These are phyloP conservation scores for Nitzschia sp. DNA, from an alignment of 108 stramenopile species.

Conservation along the genomic window DNA sequence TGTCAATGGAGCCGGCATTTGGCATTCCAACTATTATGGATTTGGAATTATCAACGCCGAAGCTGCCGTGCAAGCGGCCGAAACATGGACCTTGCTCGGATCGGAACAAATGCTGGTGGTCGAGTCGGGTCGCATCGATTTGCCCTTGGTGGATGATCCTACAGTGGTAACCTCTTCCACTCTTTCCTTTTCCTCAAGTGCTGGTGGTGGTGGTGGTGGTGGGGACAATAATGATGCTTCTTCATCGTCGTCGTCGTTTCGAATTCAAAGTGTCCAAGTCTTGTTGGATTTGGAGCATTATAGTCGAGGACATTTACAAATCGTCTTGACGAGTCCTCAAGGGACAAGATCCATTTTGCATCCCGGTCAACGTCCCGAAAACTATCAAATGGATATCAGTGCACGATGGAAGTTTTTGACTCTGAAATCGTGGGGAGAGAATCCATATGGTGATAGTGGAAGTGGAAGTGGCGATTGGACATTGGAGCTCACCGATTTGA, in stretches of 20 bases:
- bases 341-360: slow-evolving; percentile 30
- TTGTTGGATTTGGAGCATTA: slow-evolving; percentile 22
- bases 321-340: slow-evolving; percentile 21
- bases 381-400: background rate
- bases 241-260: background rate
- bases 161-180: background rate
- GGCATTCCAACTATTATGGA: slow-evolving; percentile 40
- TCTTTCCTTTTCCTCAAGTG: background rate
- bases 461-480: too few relatives aligned
- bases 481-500: slow-evolving; percentile 15
- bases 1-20: slow-evolving; percentile 29
- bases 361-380: slow-evolving; percentile 24
- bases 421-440: slow-evolving; percentile 35
- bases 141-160: slow-evolving; percentile 8
- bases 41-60: slow-evolving; percentile 53
- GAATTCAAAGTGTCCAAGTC: slow-evolving; percentile 14
- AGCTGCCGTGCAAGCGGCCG: slow-evolving; percentile 22
- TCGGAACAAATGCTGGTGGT: slow-evolving; percentile 6
- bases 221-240: background rate
- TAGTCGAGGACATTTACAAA: slow-evolving; percentile 29
- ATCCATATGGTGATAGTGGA: background rate
- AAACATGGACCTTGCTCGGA: slow-evolving; percentile 18
- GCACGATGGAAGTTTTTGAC: slow-evolving; percentile 30
- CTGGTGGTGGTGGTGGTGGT: too few relatives aligned
- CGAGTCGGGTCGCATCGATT: slow-evolving; percentile 4